Percentiles rank a stretch among this genome's conserved stretches.
These are phyloP conservation scores for Byssoonygena ceratinophila DNA, from an alignment of 2,329 filamentous ascomycete genomes.

Conservation along the genomic window DNA sequence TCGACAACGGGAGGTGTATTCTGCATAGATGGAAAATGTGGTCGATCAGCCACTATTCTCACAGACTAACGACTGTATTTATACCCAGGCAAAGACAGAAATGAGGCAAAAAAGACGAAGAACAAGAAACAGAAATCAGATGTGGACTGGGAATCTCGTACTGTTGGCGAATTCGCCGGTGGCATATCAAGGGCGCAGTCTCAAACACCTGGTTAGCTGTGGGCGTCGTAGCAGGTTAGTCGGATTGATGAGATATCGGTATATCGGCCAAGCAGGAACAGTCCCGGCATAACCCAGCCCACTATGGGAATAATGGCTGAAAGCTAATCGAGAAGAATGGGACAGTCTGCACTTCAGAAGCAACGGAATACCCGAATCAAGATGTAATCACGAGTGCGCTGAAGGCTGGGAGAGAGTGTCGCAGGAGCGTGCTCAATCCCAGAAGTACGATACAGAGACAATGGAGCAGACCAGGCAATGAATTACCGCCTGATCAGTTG, in stretches of 20 bases:
- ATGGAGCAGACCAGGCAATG: neutral
- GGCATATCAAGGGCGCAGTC: slow-evolving; percentile 7
- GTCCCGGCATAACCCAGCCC: neutral
- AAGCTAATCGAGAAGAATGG: too few species aligned
- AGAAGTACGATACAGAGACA: neutral
- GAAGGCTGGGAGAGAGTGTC: neutral
- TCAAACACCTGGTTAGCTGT: too few species aligned
- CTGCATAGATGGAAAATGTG: neutral
- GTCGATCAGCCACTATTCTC: neutral
- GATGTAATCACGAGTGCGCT: too few species aligned
- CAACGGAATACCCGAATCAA: too few species aligned
- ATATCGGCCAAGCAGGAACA: neutral
- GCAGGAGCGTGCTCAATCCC: neutral
- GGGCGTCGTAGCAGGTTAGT: neutral
- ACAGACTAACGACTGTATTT: neutral
- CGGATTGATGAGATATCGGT: neutral
- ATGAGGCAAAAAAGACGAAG: neutral
- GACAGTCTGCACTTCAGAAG: too few species aligned
- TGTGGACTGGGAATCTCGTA: slow-evolving; percentile 2
- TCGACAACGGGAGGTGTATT: slow-evolving; percentile 6
- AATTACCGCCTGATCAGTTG: neutral
- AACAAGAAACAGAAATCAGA: neutral
- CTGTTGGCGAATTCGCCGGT: slow-evolving; percentile 12
- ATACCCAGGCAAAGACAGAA: neutral
- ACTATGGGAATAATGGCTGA: too few species aligned